Evolutionary conservation across 495 filamentous ascomycete species (phyloP).

Genomic region (Penicillium simplicissimum): DNA sequence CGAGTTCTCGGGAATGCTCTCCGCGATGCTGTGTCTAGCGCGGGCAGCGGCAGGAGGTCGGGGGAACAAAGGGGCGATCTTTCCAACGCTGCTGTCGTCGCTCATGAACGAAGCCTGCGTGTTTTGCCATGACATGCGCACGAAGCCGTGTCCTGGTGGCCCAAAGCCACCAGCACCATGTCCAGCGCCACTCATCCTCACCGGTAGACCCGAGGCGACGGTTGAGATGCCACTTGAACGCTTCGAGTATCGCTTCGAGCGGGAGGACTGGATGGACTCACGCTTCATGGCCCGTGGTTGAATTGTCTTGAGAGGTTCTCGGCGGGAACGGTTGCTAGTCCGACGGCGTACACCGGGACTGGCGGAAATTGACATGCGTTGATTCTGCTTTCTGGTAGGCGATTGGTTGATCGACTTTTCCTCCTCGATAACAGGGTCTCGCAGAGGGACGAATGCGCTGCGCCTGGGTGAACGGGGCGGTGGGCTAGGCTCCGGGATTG

Average conservation of each 20-base stretch:
- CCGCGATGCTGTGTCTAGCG: conserved; percentile 32
- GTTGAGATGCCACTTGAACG: conserved; percentile 48
- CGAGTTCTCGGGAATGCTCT: conserved; percentile 33
- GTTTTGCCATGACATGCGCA: conserved; percentile 52
- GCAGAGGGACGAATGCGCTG: conserved; percentile 31
- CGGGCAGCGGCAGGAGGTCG: conserved; percentile 36
- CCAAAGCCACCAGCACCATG: conserved; percentile 53
- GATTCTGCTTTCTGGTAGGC: conserved; percentile 28
- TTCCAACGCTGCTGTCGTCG: conserved; percentile 40
- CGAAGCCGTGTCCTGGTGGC: conserved; percentile 45
- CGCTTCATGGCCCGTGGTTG: conserved; percentile 47
- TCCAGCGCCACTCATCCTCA: conserved; percentile 47
- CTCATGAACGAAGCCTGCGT: conserved; percentile 39
- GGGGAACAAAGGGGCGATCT: conserved; percentile 42
- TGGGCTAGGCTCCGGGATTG: conserved; percentile 25
- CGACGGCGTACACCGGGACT: conserved; percentile 37
- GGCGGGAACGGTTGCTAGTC: conserved; percentile 34
- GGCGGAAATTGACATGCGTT: conserved; percentile 35
- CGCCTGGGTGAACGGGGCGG: conserved; percentile 36
- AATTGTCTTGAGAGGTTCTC: conserved; percentile 43
- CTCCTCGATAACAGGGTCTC: conserved; percentile 28
- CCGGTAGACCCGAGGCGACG: conserved; percentile 39
- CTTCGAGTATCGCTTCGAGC: conserved; percentile 44
- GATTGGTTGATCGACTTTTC: conserved; percentile 24
- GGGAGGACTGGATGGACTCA: conserved; percentile 42